phyloP scores from a whole-genome alignment of 2,329 filamentous ascomycete genomes.

The Aureobasidium pullulans region DNA sequence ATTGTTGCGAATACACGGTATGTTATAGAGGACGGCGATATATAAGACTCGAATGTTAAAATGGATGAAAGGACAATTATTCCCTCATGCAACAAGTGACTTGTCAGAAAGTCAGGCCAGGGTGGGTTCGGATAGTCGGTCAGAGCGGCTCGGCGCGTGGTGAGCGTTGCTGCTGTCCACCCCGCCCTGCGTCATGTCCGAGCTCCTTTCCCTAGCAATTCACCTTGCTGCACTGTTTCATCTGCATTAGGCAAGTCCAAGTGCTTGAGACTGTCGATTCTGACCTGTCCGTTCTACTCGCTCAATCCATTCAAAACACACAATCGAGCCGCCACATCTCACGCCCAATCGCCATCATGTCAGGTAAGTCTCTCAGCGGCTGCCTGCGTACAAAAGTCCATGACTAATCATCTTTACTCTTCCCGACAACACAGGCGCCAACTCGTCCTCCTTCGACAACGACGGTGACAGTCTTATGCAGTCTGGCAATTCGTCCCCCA shows the following conservation, averaged over 20 bases:
- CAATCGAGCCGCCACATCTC: background rate
- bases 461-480: constrained; percentile 53
- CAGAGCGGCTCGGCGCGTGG: background rate
- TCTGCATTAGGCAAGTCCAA: background rate
- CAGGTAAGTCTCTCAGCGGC: background rate
- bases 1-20: too few relatives aligned
- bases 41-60: too few relatives aligned
- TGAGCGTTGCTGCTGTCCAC: background rate
- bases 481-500: constrained; percentile 33
- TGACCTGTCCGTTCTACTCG: background rate
- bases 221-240: background rate
- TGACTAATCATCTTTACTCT: constrained; percentile 9
- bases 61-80: too few relatives aligned
- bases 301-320: background rate
- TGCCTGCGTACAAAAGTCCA: background rate
- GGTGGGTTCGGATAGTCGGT: constrained; percentile 3
- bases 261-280: background rate
- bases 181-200: constrained; percentile 4
- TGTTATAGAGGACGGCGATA: too few relatives aligned
- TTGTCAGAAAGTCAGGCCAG: constrained; percentile 31
- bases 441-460: constrained; percentile 28
- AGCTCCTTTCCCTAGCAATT: background rate
- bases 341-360: background rate
- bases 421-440: background rate
- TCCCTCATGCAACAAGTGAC: too few relatives aligned